These are phyloP conservation scores for Canna indica DNA, from an alignment of 176 grass and related monocot genomes.

Conservation along the genomic window DNA sequence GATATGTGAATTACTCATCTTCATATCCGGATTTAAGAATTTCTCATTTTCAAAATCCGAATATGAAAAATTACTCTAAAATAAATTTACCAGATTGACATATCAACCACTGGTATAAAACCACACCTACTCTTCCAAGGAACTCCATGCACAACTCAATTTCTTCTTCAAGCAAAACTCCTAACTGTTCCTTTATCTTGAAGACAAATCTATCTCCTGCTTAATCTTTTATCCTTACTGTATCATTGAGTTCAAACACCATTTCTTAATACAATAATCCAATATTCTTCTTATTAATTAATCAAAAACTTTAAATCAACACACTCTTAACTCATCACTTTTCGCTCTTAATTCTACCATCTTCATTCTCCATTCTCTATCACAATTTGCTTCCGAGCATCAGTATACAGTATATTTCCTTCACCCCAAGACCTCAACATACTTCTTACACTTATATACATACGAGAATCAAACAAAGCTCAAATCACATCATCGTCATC, in stretches of 20 bases:
- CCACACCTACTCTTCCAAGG: conserved; percentile 5
- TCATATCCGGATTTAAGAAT: no score
- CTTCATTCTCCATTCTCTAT: conserved; percentile 28
- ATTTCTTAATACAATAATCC: background rate
- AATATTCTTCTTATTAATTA: background rate
- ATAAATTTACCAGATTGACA: conserved; percentile 6
- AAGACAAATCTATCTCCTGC: background rate
- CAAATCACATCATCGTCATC: background rate
- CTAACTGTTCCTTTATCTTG: conserved; percentile 11
- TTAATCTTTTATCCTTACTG: background rate
- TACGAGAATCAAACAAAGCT: background rate
- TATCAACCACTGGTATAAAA: background rate
- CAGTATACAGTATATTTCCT: conserved; percentile 3
- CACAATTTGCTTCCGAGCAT: conserved; percentile 51
- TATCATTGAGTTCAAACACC: background rate
- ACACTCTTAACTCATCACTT: background rate
- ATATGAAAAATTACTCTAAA: no score
- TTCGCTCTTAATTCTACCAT: background rate
- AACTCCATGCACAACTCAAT: conserved; percentile 1
- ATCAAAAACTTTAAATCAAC: no score
- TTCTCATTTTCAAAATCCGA: no score
- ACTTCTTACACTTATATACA: background rate
- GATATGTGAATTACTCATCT: no score
- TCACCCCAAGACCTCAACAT: conserved; percentile 15
- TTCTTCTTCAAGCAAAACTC: background rate